These are phyloP conservation scores for Rhodomyrtus tomentosa DNA, from an alignment of 345 rosid species.

Conservation along the genomic window DNA sequence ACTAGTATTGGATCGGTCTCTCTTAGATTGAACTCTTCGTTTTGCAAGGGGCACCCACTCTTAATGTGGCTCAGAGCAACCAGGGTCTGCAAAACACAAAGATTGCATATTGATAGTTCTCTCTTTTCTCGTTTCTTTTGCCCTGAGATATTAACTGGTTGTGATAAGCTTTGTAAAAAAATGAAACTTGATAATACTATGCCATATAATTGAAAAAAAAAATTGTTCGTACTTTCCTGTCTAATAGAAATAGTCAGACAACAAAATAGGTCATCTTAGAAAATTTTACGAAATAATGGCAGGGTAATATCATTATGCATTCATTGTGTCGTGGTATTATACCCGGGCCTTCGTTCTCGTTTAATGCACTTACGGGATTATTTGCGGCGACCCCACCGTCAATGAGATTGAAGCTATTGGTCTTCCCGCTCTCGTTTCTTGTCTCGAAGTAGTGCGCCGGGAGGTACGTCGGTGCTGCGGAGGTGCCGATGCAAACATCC, in stretches of 20 bases:
- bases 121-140: not conserved
- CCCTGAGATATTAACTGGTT: not conserved
- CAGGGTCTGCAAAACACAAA: not conserved
- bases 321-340: not conserved
- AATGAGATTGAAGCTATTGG: slow-evolving; percentile 4
- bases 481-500: slow-evolving; percentile 12
- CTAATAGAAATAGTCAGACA: not conserved
- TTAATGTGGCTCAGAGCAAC: not conserved
- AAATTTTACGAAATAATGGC: too few relatives aligned
- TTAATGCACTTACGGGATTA: slow-evolving; percentile 8
- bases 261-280: too few relatives aligned
- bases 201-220: not conserved
- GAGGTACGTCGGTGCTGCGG: slow-evolving; percentile 15
- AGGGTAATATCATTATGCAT: too few relatives aligned
- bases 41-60: not conserved
- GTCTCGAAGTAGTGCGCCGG: slow-evolving; percentile 11
- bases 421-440: not conserved
- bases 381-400: slow-evolving; percentile 23
- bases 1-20: not conserved
- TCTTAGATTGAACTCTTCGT: not conserved
- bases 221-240: not conserved
- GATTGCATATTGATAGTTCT: not conserved
- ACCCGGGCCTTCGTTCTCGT: not conserved
- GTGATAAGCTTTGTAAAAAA: not conserved
- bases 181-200: not conserved